Evolutionary conservation across 2,329 filamentous ascomycete genomes (phyloP).

Genomic region (Neonectria neomacrospora): DNA sequence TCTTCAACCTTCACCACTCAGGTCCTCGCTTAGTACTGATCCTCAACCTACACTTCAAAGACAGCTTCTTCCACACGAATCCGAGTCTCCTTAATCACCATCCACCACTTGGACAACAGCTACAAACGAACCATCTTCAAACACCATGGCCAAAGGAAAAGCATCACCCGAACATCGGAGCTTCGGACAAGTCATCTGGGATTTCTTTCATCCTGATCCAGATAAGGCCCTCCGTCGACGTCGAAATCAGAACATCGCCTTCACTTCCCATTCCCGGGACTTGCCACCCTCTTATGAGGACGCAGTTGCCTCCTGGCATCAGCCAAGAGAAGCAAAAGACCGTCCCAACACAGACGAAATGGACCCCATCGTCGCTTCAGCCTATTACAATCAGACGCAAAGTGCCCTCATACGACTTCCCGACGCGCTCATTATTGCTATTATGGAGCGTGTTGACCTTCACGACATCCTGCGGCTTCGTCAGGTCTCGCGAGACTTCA

Average conservation of each 20-base stretch:
- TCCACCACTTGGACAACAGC: not conserved
- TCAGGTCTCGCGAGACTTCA: constrained; percentile 20
- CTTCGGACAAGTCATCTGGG: not conserved
- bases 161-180: not conserved
- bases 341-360: not conserved
- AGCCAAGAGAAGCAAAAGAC: not conserved
- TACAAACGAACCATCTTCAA: not conserved
- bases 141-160: constrained; percentile 1
- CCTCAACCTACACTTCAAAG: not conserved
- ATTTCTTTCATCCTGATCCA: not conserved
- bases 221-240: not conserved
- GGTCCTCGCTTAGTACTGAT: not conserved
- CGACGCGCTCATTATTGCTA: constrained; percentile 7
- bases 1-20: not conserved
- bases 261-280: not conserved
- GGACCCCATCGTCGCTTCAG: constrained; percentile 7
- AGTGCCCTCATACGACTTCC: constrained; percentile 14
- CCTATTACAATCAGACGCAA: constrained; percentile 16
- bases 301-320: not conserved
- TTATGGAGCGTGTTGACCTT: constrained; percentile 16
- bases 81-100: not conserved
- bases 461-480: constrained; percentile 11
- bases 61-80: not conserved
- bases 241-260: not conserved
- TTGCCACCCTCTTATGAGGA: constrained; percentile 10